Evolutionary conservation across 2,329 filamentous ascomycete genomes (phyloP).

Genomic region (Fusarium burgessii): DNA sequence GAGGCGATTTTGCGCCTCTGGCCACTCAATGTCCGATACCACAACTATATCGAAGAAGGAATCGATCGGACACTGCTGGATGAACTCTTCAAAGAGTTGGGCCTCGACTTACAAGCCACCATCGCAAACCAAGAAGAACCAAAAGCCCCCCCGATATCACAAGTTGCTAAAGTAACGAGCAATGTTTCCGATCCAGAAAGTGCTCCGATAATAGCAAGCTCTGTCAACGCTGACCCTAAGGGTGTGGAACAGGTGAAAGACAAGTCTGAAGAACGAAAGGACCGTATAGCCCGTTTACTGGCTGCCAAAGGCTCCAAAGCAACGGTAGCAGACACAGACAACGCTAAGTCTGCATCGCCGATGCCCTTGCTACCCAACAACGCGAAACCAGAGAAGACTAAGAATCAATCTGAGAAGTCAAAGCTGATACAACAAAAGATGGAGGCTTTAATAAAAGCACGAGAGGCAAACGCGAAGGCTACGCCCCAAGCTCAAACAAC

Average conservation of each 20-base stretch:
- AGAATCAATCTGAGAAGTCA: conserved; percentile 74
- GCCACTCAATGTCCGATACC: conserved; percentile 77
- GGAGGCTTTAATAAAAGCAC: conserved; percentile 75
- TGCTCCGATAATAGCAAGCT: neutral
- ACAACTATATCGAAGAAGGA: conserved; percentile 79
- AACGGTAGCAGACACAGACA: conserved; percentile 22
- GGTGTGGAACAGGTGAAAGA: conserved; percentile 63
- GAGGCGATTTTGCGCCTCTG: conserved; percentile 74
- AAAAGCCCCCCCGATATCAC: neutral
- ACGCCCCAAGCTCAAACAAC: neutral
- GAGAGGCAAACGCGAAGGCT: conserved; percentile 56
- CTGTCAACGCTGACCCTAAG: conserved; percentile 8
- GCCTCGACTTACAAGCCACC: conserved; percentile 60
- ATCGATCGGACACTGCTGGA: conserved; percentile 73
- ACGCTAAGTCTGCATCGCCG: conserved; percentile 4
- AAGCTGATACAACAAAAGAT: conserved; percentile 81
- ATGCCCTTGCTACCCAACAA: conserved; percentile 39
- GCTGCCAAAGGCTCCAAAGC: conserved; percentile 76
- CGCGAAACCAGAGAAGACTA: conserved; percentile 32
- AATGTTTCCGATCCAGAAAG: neutral
- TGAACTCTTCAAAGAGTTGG: conserved; percentile 75
- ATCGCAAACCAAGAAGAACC: neutral
- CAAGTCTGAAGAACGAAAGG: conserved; percentile 74
- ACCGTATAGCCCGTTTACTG: conserved; percentile 80
- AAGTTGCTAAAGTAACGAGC: neutral